Conservation (phyloP, 2,329 filamentous ascomycete genomes). For the Stagonosporopsis cucurbitacearum region DNA sequence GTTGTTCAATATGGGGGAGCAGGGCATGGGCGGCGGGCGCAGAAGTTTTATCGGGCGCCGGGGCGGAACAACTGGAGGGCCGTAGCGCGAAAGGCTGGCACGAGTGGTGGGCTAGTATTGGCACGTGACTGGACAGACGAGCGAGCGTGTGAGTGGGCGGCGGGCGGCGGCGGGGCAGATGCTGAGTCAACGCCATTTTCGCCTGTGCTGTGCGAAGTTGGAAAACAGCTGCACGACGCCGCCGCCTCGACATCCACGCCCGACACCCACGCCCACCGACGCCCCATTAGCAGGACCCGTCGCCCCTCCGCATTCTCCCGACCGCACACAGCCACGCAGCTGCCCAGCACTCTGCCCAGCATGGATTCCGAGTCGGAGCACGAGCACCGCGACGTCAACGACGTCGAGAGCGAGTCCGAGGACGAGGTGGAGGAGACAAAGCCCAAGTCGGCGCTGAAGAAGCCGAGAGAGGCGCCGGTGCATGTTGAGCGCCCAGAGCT, state of each 20-base stretch:
- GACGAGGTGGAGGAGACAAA: conserved; percentile 69
- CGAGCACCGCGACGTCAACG: conserved; percentile 42
- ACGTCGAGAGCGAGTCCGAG: conserved; percentile 65
- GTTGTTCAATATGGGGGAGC: conserved; percentile 60
- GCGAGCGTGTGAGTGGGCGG: too few relatives aligned
- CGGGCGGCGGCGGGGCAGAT: conserved; percentile 32
- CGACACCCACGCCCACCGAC: background rate
- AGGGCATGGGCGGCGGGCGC: conserved; percentile 35
- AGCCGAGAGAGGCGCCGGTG: conserved; percentile 64
- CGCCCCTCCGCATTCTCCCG: background rate
- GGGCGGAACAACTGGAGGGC: conserved; percentile 5
- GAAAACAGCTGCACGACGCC: conserved; percentile 17
- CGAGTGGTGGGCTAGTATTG: too few relatives aligned
- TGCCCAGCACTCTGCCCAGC: conserved; percentile 34
- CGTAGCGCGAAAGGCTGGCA: background rate
- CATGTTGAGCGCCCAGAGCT: conserved; percentile 68
- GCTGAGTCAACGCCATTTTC: conserved; percentile 45
- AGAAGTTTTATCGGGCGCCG: conserved; percentile 36
- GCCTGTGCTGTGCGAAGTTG: conserved; percentile 43
- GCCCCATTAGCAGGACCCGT: conserved; percentile 10
- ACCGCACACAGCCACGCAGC: too few relatives aligned
- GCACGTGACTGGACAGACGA: too few relatives aligned
- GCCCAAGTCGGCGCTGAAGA: conserved; percentile 86
- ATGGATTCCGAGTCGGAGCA: conserved; percentile 53
- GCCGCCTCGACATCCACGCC: conserved; percentile 2